Percentiles rank a stretch among this genome's conserved stretches.
Evolutionary conservation across 179 eudicot genomes (phyloP).

Genomic region (Silene vulgaris): DNA sequence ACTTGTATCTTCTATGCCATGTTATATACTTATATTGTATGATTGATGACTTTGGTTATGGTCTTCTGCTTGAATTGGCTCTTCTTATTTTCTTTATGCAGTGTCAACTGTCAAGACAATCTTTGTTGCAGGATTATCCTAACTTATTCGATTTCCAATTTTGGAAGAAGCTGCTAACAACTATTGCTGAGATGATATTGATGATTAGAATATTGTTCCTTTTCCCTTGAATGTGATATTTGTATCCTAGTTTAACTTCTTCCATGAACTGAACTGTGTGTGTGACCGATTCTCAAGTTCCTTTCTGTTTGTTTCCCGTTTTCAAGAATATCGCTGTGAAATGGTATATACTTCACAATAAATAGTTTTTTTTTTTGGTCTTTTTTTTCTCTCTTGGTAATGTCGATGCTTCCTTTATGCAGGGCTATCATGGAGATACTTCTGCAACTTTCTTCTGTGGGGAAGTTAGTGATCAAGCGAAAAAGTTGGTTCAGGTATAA

Average conservation of each 20-base stretch:
- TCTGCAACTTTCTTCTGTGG: conserved; percentile 88
- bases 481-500: conserved; percentile 72
- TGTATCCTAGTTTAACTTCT: background rate
- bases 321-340: background rate
- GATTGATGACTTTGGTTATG: background rate
- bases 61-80: background rate
- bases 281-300: background rate
- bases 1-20: background rate
- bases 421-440: conserved; percentile 99
- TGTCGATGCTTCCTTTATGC: conserved; percentile 17
- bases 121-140: background rate
- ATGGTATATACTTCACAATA: background rate
- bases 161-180: background rate
- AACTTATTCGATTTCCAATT: background rate
- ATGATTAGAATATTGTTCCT: background rate
- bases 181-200: background rate
- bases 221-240: background rate
- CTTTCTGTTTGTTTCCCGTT: background rate
- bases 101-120: background rate
- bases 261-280: background rate
- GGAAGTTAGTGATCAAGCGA: conserved; percentile 65
- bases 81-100: background rate
- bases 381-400: background rate
- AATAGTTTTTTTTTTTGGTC: no score
- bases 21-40: background rate